phyloP scores from a whole-genome alignment of 495 filamentous ascomycete species.

The Annulohypoxylon maeteangense region DNA sequence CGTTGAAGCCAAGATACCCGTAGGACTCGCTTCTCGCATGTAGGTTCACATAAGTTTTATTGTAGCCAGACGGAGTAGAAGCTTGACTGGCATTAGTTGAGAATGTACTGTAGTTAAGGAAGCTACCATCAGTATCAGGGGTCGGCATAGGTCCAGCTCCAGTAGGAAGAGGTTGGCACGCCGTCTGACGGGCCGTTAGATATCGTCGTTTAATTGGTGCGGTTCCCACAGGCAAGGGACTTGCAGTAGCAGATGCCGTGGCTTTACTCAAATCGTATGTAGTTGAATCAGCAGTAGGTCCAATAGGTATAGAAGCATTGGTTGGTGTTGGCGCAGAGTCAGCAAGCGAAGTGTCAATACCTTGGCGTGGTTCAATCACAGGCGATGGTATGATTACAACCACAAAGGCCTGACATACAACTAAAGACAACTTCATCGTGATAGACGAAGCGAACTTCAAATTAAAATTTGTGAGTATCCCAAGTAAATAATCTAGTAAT shows the following conservation, averaged over 20 bases:
- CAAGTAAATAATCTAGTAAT: too few species aligned
- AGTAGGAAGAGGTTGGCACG: conserved; percentile 40
- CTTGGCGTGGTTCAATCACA: conserved; percentile 35
- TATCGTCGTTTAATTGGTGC: conserved; percentile 7
- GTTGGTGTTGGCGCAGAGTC: conserved; percentile 29
- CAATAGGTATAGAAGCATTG: conserved; percentile 27
- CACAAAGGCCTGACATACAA: conserved; percentile 18
- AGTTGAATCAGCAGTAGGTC: conserved; percentile 33
- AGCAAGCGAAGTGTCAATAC: conserved; percentile 34
- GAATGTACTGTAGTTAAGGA: conserved; percentile 41
- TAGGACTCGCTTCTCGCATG: conserved; percentile 49
- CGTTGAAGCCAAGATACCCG: conserved; percentile 56
- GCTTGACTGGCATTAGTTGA: conserved; percentile 39
- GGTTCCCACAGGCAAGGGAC: conserved; percentile 37
- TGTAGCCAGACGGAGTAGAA: conserved; percentile 53
- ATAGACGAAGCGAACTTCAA: background rate
- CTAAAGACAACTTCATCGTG: conserved; percentile 27
- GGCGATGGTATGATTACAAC: conserved; percentile 27
- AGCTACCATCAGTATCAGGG: conserved; percentile 49
- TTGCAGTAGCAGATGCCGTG: conserved; percentile 36
- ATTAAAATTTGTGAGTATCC: background rate
- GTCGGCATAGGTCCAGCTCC: conserved; percentile 49
- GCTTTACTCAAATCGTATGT: conserved; percentile 30
- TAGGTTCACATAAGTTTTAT: conserved; percentile 51
- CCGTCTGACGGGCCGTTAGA: conserved; percentile 21